phyloP scores from a whole-genome alignment of 2,329 filamentous ascomycete species.

The Ophiostoma sp. region DNA sequence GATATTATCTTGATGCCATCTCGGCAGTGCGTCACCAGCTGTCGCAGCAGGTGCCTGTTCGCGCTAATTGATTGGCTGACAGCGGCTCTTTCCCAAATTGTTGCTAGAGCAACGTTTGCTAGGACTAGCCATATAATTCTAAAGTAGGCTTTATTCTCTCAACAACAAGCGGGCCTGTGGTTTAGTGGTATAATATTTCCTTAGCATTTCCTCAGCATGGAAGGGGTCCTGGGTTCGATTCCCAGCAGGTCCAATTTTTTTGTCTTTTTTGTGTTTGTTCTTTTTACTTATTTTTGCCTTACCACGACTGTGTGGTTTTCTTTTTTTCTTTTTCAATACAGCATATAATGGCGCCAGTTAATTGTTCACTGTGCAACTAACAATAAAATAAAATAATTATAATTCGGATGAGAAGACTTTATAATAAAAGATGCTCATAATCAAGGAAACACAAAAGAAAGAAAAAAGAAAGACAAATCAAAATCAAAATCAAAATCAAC shows the following conservation, averaged over 20 bases:
- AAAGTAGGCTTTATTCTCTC: too few relatives aligned
- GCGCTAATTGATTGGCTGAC: constrained; percentile 15
- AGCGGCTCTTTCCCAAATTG: constrained; percentile 1
- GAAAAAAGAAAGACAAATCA: too few relatives aligned
- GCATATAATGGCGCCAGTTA: too few relatives aligned
- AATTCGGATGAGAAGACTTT: too few relatives aligned
- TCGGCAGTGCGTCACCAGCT: constrained; percentile 3
- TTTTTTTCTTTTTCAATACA: too few relatives aligned
- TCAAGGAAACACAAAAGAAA: too few relatives aligned
- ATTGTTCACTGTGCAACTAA: too few relatives aligned
- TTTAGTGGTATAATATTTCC: constrained; percentile 9
- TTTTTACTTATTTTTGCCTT: neutral
- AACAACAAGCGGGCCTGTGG: neutral
- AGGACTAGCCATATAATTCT: too few relatives aligned
- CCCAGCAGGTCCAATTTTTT: neutral
- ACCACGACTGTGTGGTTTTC: too few relatives aligned
- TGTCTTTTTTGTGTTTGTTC: neutral
- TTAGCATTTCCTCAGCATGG: constrained; percentile 7
- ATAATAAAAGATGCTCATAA: too few relatives aligned
- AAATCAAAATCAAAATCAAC: too few relatives aligned
- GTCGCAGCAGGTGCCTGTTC: constrained; percentile 17
- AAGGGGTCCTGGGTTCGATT: constrained; percentile 5
- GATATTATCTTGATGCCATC: neutral
- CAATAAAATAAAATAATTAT: too few relatives aligned
- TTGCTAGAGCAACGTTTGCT: constrained; percentile 21